These are phyloP conservation scores for Epichloe sibirici DNA, from an alignment of 2,329 filamentous ascomycete genomes.

Conservation along the genomic window DNA sequence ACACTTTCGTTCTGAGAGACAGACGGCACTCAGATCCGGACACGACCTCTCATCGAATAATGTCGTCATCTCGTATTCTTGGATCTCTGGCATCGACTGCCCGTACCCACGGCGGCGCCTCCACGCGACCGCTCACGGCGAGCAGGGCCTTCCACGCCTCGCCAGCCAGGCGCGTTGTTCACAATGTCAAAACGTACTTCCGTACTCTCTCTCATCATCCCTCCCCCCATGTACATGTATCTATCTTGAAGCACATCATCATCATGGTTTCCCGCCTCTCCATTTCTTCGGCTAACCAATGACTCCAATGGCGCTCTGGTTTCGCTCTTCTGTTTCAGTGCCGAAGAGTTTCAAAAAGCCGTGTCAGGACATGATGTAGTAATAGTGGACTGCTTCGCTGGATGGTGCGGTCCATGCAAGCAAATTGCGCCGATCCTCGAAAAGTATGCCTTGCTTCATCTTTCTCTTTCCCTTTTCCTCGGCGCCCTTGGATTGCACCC, in stretches of 20 bases:
- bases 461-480: background rate
- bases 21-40: background rate
- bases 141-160: constrained; percentile 23
- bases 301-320: no score
- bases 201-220: no score
- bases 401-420: constrained; percentile 93
- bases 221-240: no score
- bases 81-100: background rate
- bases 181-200: constrained; percentile 27
- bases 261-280: no score
- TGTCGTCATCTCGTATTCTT: background rate
- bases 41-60: background rate
- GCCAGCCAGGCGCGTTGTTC: constrained; percentile 30
- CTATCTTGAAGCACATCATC: no score
- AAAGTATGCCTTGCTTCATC: constrained; percentile 9
- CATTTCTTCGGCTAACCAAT: no score
- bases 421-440: constrained; percentile 62
- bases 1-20: background rate
- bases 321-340: constrained; percentile 27
- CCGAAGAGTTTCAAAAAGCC: constrained; percentile 44
- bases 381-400: constrained; percentile 77
- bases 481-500: no score
- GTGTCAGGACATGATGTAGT: constrained; percentile 43
- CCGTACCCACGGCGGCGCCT: background rate
- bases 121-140: constrained; percentile 2